Evolutionary conservation across 208 protist species (phyloP), one percentile per base, ranked within the genome.

Genomic region (Tritrichomonas musculus): DNA sequence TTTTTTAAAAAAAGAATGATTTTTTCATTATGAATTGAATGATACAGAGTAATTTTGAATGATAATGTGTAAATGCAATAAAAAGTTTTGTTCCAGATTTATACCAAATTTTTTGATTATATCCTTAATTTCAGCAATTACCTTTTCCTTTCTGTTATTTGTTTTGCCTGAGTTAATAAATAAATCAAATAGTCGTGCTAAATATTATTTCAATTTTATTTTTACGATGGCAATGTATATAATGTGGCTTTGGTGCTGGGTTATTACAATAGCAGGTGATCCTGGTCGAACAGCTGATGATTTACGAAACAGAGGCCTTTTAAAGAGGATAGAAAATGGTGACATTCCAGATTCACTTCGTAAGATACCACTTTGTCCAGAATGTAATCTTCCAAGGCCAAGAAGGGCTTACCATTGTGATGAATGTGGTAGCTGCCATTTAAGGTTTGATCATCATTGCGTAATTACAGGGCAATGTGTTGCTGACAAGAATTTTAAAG

Each of bases 391-490:
- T 33, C 77, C 77, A 11, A 88, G n/a, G 47, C 77, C 77, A 2
- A 25, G 14, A 60, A 27, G 47, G 1, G 0, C 47, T 20, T 27
- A 30, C 33, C 77, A 88, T 57, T 88, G 77, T 47, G 47, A 88
- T 25, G n/a, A 41, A 53, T 88, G 77, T 47, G 47, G 47, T 20
- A 57, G 22, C 1, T 88, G 77, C 47, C 14, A 53, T 33, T 57
- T 88, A n/a, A 53, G 77, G 57, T 3, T 57, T 33, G 77, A 88
- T 88, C 77, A 88, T 88, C 77, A 88, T 30, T 88, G 77, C 47
- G 77, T 41, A 41, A 47, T 88, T 49, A 60, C 44, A 17, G 77
- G 44, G 14, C 33, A 88, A 27, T 88, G 77, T 39, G n/a, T 88
- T 57, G 77, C 77, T 22, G 77, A 88, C 57, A 88, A 47, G 30